Evolutionary conservation across 768 basidiomycete genomes (phyloP).

Genomic region (Clathrus columnatus): DNA sequence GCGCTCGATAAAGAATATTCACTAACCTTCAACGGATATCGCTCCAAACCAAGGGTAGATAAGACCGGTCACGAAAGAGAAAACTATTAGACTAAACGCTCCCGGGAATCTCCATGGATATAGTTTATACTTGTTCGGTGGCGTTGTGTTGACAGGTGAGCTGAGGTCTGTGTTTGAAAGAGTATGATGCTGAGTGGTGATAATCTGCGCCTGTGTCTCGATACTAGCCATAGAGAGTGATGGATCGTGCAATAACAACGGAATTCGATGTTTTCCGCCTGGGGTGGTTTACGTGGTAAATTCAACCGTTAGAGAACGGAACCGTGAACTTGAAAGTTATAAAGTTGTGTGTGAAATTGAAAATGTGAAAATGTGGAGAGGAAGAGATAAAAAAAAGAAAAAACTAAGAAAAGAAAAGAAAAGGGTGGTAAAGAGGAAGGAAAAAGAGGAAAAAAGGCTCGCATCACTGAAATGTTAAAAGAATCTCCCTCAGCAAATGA

Average conservation of each 20-base stretch:
- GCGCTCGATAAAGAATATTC: slow-evolving; percentile 9
- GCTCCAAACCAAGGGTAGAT: slow-evolving; percentile 80
- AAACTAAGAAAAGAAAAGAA: background rate
- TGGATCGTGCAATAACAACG: no score
- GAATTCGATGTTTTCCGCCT: no score
- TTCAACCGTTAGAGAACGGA: no score
- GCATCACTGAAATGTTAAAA: no score
- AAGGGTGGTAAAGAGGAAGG: background rate
- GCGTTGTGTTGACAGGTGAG: background rate
- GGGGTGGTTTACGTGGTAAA: no score
- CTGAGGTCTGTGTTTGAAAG: background rate
- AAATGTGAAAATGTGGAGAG: no score
- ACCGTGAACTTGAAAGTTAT: background rate
- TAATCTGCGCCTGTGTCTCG: background rate
- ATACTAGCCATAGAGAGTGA: no score
- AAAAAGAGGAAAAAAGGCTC: no score
- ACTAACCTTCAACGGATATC: slow-evolving; percentile 58
- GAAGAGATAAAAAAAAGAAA: background rate
- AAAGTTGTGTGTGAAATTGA: no score
- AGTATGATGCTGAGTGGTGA: no score
- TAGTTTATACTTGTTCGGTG: background rate
- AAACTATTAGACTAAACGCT: background rate
- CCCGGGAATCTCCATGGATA: background rate
- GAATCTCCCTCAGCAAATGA: no score
- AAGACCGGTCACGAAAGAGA: slow-evolving; percentile 38